Base-by-base conservation (phyloP, 2,329 filamentous ascomycete species). In the Aureobasidium sp. region DNA sequence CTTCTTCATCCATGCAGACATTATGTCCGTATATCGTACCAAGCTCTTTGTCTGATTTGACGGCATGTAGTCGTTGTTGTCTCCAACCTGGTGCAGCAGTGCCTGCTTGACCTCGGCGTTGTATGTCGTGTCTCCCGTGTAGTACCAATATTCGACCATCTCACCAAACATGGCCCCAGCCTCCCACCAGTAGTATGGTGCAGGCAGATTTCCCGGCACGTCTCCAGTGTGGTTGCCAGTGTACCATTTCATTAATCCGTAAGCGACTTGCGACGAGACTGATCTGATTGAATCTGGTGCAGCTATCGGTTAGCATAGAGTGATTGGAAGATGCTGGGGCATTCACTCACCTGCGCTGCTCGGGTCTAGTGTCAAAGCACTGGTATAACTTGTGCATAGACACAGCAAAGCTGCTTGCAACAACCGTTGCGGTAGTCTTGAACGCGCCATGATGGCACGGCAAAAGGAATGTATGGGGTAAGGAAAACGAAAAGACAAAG, bases 181-280 rank as follows among this genome's bases (percentile, higher is more conserved):
- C 64, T 88, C 81, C 84, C 84, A 88, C 84, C 84, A 88, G 73
- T 86, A 87, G 65, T 84, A 85, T 58, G 84, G 84, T 19, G 63
- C 61, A 3, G 70, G 70, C 32, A 72, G 67, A 34, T 69, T 70
- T 17, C 72, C 74, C 10, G 69, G 55, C 2, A 60, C 58, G n/a
- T 58, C 60, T 6, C 61, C 47, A 17, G 62, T 61, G 17, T 57
- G 53, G 47, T 68, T 69, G 58, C 65, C 66, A 12, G 62, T 56
- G 50, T 70, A 70, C 51, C 56, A 67, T 6, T 61, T 61, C 54
- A 70, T 63, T 16, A 70, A 54, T 19, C 59, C 61, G 41, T 63
- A 62, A 7, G 64, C 67, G 24, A 68, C 56, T 3, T 59, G 59
- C 14, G 59, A 51, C n/a, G 67, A 60, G 16, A 65, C 63, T 38